Evolutionary conservation across 2,329 filamentous ascomycete species (phyloP), one percentile per base, ranked within the genome.

Genomic region (Cadophora gregata): DNA sequence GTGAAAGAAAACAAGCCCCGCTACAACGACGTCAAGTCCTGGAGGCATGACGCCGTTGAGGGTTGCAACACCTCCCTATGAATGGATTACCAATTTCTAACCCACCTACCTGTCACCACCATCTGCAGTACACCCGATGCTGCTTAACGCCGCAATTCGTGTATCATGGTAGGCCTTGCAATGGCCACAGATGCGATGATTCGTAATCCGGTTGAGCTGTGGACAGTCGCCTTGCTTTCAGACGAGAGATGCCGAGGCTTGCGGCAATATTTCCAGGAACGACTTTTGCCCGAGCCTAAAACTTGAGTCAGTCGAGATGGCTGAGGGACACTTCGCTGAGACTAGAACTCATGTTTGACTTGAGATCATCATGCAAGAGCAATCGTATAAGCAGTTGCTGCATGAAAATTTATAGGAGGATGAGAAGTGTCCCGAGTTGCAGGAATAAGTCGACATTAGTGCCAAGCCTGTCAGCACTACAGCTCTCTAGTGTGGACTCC

Each of bases 1-100:
- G n/a, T 24, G 31, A 58, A 58, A 42, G 55, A 58, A 58, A 38
- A 58, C 31, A 58, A 21, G 55, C 58, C 58, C 58, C 58, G 16
- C 58, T 60, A 12, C 14, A 29, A 12, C 42, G 42, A 60, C 55
- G 55, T 58, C 55, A 58, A 38, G n/a, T 36, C 19, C n/a, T 10
- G 24, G 19, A 21, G 24, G 38, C 25, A 45, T 58, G 53, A 58
- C 53, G 33, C 31, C n/a, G 53, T 58, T 31, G 53, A 14, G 25
- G 56, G 56, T 45, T n/a, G 36, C 36, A 58, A 58, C 53, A 16
- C 50, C 4, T 53, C 29, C n/a, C 47, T 51, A 5, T 16, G 4
- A 24, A n/a, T 5, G 14, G 31, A 58, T 58, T 24, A 58, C 53
- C 53, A 58, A 58, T n/a, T 19, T 58, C 9, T 1, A 38, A 36